Percentiles rank a stretch among this genome's conserved stretches.
Conservation (phyloP, 2,329 filamentous ascomycete genomes). For the Pseudomassariella vexata region DNA sequence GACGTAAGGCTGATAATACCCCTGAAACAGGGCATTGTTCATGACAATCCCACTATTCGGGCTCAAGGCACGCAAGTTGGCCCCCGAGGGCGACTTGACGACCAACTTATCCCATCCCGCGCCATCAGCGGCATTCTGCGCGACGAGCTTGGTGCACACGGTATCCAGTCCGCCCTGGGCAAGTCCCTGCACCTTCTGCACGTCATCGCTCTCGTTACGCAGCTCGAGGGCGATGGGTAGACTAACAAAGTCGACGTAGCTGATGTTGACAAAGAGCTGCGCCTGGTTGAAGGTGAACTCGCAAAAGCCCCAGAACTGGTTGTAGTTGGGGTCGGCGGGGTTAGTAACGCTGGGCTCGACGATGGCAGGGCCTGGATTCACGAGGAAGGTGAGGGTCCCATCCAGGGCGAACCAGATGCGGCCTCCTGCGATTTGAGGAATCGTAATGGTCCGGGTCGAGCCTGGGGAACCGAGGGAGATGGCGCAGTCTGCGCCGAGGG, state of each 20-base stretch:
- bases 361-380: slow-evolving; percentile 67
- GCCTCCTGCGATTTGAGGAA: slow-evolving; percentile 65
- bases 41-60: slow-evolving; percentile 44
- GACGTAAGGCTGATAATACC: slow-evolving; percentile 46
- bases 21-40: slow-evolving; percentile 37
- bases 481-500: slow-evolving; percentile 51
- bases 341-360: slow-evolving; percentile 73
- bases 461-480: slow-evolving; percentile 61
- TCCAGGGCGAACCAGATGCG: slow-evolving; percentile 67
- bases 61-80: slow-evolving; percentile 44
- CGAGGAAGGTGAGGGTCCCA: slow-evolving; percentile 56
- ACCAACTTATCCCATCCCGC: slow-evolving; percentile 48
- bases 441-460: slow-evolving; percentile 50
- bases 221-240: slow-evolving; percentile 56
- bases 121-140: slow-evolving; percentile 39
- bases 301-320: slow-evolving; percentile 59
- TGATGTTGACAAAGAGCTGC: slow-evolving; percentile 59
- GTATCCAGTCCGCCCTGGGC: slow-evolving; percentile 37
- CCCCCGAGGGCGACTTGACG: slow-evolving; percentile 31
- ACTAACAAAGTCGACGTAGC: slow-evolving; percentile 69
- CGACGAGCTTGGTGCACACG: slow-evolving; percentile 37
- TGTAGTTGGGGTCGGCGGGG: slow-evolving; percentile 54
- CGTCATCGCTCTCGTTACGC: slow-evolving; percentile 35
- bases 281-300: slow-evolving; percentile 56
- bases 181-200: slow-evolving; percentile 44